Evolutionary conservation across 257 asterid genomes (phyloP), one percentile per base, ranked within the genome.

Genomic region (Solanum bukasovii): DNA sequence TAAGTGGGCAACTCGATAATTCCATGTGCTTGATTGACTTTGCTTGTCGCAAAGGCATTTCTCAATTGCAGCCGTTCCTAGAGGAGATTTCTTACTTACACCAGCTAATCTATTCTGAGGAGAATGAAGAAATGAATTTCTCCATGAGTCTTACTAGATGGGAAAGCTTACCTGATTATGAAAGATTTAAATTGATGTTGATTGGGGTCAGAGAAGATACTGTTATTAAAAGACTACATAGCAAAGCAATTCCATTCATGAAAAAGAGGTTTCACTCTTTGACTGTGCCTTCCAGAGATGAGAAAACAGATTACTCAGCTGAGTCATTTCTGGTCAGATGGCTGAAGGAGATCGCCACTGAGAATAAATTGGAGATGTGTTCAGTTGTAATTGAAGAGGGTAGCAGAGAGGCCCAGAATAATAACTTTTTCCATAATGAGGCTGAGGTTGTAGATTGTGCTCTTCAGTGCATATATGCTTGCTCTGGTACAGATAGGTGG

Each of bases 1-100:
- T 94, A 38, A 97, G 98, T 93, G 99, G 99, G 84, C 98, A 93
- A 92, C 95, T 97, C 21, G 98, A 97, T 75, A 97, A 95, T 87
- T 93, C 94, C 91, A 89, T 92, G 94, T 92, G 92, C 90, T 95
- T 96, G 94, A 91, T 97, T 92, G 98, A 97, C 87, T 92, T 93
- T 90, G 99, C 98, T 38, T 93, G 94, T 88, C 93, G 89, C 68
- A 96, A 94, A 89, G 99, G 99, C 86, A 87, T 97, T 73, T 79
- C 92, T 84, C 96, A 94, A 87, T 91, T 96, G 93, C 93, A 96
- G 91, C 93, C 90, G 11, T 95, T 94, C 90, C 94, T 88, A 70
- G 98, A 94, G 77, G 98, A 97, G 78, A 91, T 96, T 75, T 91
- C 91, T 42, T 95, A 93, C 93, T 94, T 97, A 91, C 92, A 93